phyloP scores from a whole-genome alignment of 176 grass and related monocot genomes.

The Coix lacrymajobi region DNA sequence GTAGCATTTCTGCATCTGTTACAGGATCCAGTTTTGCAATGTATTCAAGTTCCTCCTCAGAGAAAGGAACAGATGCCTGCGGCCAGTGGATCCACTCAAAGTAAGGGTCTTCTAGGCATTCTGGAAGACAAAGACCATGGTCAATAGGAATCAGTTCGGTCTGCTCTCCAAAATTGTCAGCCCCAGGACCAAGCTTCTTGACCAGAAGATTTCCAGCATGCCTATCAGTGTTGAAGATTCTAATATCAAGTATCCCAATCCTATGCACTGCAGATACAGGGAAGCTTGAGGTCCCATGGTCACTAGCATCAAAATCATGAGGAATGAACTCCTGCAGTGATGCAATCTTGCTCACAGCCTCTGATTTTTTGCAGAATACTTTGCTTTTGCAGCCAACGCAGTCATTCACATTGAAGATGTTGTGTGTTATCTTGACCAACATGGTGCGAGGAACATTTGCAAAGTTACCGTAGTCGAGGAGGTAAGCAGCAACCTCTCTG shows the following conservation, averaged over 20 bases:
- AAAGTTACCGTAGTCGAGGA: conserved; percentile 65
- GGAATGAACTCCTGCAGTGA: conserved; percentile 83
- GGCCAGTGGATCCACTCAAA: conserved; percentile 99
- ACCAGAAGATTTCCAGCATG: conserved; percentile 91
- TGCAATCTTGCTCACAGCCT: conserved; percentile 84
- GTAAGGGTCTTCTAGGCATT: conserved; percentile 91
- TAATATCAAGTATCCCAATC: conserved; percentile 89
- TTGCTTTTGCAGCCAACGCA: conserved; percentile 44
- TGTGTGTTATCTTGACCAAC: conserved; percentile 89
- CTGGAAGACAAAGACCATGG: conserved; percentile 86
- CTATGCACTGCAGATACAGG: conserved; percentile 86
- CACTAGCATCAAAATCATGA: conserved; percentile 96
- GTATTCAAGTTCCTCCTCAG: conserved; percentile 78
- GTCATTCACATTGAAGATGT: conserved; percentile 76
- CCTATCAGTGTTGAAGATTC: conserved; percentile 96
- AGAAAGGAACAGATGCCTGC: conserved; percentile 84
- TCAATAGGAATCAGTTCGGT: conserved; percentile 88
- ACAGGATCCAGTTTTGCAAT: conserved; percentile 65
- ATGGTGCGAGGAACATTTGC: conserved; percentile 89
- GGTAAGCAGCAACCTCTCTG: conserved; percentile 85
- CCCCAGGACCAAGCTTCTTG: conserved; percentile 47
- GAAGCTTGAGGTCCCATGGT: conserved; percentile 89
- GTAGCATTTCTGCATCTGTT: conserved; percentile 71
- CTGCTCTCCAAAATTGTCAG: conserved; percentile 62
- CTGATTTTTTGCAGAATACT: conserved; percentile 29